Base-by-base conservation (phyloP, 495 filamentous ascomycete genomes). In the Hyaloscypha hepaticicola region DNA sequence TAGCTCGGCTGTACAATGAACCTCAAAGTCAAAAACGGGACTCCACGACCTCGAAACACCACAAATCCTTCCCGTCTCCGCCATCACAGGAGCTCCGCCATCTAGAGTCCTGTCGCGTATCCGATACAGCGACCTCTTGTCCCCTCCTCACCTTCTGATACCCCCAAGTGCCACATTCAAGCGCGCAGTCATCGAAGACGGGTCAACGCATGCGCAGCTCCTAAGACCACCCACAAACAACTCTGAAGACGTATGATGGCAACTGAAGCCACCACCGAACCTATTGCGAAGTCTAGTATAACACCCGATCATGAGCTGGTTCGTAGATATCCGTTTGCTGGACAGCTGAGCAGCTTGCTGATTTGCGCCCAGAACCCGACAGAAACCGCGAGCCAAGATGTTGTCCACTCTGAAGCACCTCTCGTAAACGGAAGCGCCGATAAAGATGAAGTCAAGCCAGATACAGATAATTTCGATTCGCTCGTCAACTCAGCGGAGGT, bases 191-290 rank as follows among this genome's bases (percentile, higher is more conserved):
- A 65, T 61, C 61, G 34, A 66, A 65, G 57, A 67, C 63, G 67
- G 66, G 60, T 57, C 66, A 69, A 70, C 68, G 67, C 65, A 72
- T 71, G 70, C 72, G 72, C 70, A 77, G 65, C 65, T 66, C 48
- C 59, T 65, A 12, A 64, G 64, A 66, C 57, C 58, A 45, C 41
- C 52, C 56, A 64, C 55, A 66, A 68, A 70, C 65, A 72, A 61
- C 50, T 51, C 61, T 68, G 61, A 67, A 67, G 66, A 71, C 77
- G 78, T 77, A 85, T 82, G 79, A 85, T 85, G 83, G 83, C 83
- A 76, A 80, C 81, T 75, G 81, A 81, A 78, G 80, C 77, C 77
- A 77, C 76, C 69, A 70, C 77, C 66, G 75, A 77, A 67, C 78
- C 73, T 75, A 74, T 82, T 74, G 78, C 77, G 76, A 79, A 82